A percentile compares a stretch with the other conserved stretches of the same genome.
These are phyloP conservation scores for Myriosclerotinia scirpicola DNA, from an alignment of 2,329 filamentous ascomycete species.

Conservation along the genomic window DNA sequence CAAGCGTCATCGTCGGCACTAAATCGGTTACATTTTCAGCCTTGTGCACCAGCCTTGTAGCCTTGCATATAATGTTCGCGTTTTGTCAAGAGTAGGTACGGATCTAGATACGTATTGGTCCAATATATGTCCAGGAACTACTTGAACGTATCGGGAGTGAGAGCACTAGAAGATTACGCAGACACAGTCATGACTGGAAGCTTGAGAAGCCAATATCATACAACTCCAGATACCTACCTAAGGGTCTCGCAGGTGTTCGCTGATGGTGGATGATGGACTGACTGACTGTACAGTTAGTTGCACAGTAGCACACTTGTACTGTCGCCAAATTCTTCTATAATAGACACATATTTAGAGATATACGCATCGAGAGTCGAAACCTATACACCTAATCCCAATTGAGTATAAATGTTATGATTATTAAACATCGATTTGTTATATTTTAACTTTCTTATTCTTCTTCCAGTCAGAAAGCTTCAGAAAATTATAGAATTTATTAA, in stretches of 20 bases:
- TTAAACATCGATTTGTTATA: neutral
- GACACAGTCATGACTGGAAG: neutral
- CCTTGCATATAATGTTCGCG: neutral
- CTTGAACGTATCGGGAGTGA: neutral
- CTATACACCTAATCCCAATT: neutral
- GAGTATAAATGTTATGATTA: neutral
- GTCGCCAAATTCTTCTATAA: too few species aligned
- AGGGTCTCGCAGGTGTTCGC: neutral
- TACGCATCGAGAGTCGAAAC: neutral
- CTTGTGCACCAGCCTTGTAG: neutral
- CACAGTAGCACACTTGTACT: too few species aligned
- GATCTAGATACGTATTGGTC: too few species aligned
- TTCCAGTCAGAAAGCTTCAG: too few species aligned
- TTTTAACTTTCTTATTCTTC: too few species aligned
- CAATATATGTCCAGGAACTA: neutral
- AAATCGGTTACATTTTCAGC: constrained; percentile 9
- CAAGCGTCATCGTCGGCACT: constrained; percentile 21
- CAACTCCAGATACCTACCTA: too few species aligned
- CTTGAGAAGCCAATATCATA: too few species aligned
- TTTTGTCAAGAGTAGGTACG: too few species aligned
- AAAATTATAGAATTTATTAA: too few species aligned
- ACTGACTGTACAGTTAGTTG: too few species aligned
- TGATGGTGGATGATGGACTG: neutral
- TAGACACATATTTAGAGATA: neutral
- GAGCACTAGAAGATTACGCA: neutral